Conservation (phyloP, 352 stramenopile genomes). For the Aphanomyces invadans region DNA sequence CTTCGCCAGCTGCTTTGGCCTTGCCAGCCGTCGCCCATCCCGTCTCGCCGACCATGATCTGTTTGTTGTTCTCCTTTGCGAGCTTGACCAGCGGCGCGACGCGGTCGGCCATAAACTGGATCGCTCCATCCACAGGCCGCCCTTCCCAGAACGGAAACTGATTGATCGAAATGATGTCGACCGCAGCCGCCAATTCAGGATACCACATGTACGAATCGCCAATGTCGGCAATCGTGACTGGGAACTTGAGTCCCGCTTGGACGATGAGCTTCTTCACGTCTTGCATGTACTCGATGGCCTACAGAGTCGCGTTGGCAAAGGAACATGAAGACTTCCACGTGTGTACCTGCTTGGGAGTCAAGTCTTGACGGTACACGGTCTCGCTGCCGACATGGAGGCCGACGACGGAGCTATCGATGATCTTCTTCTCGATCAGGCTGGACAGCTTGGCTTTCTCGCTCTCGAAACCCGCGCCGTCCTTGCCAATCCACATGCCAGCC, state of each 20-base stretch:
- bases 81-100: conserved; percentile 32
- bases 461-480: conserved; percentile 33
- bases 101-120: conserved; percentile 39
- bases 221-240: conserved; percentile 61
- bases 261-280: conserved; percentile 41
- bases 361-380: conserved; percentile 57
- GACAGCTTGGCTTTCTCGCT: conserved; percentile 41
- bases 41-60: conserved; percentile 52
- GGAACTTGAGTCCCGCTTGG: conserved; percentile 30
- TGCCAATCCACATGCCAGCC: conserved; percentile 56
- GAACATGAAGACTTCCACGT: no score
- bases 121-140: conserved; percentile 32
- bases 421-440: conserved; percentile 32
- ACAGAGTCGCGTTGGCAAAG: no score
- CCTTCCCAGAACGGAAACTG: conserved; percentile 71
- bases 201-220: conserved; percentile 41
- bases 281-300: conserved; percentile 43
- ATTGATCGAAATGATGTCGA: conserved; percentile 55
- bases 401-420: conserved; percentile 45
- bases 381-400: conserved; percentile 56
- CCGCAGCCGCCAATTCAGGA: conserved; percentile 44
- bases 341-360: conserved; percentile 35
- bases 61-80: conserved; percentile 38
- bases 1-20: conserved; percentile 30
- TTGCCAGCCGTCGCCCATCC: conserved; percentile 45